Base-by-base conservation (phyloP, 1,284 basidiomycete genomes). In the Wolfiporia cocos region DNA sequence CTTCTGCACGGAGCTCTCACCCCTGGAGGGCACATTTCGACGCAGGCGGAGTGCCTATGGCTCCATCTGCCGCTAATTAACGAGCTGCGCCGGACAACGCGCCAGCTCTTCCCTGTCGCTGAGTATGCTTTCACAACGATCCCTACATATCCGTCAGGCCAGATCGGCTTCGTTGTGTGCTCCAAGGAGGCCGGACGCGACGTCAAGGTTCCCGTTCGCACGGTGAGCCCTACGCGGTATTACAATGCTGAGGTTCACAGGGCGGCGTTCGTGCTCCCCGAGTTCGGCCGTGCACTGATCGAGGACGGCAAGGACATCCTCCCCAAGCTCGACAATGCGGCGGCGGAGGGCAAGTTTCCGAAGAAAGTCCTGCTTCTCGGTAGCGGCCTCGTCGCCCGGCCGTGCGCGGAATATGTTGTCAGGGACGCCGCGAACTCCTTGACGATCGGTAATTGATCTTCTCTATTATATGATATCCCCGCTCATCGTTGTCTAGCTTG, bases 81-180 rank as follows among this genome's bases (percentile, higher is more conserved):
- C 49, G 75, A 86, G 50, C 78, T 98, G 44, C 76, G 80, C 51
- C 67, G 73, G 51, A 87, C 82, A 59, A 89, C 88, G 39, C 74
- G 77, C 51, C 70, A 73, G 45, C 71, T 98, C 50, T 99, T 97
- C 75, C 75, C 86, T 39, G 80, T 83, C 23, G 78, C 84, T 37
- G 87, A 94, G 61, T 99, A 97, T 64, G 95, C 92, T 12, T 97
- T 79, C 69, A 96, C 93, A 50, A 96, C 93, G 38, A 96, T 99
- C 58, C 96, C 96, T 2, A 97, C 95, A 15, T 95, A 99, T 68
- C 96, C 96, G 18, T 87, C 89, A 24, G 95, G 96, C 33, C 93
- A 96, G 63, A 99, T 99, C 57, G 95, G 96, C 21, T 96, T 96
- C 70, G 78, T 96, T 53, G 74, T 99, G 45, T 92, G 87, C 66